phyloP scores from a whole-genome alignment of 2,329 filamentous ascomycete genomes.

The Claviceps sp. region DNA sequence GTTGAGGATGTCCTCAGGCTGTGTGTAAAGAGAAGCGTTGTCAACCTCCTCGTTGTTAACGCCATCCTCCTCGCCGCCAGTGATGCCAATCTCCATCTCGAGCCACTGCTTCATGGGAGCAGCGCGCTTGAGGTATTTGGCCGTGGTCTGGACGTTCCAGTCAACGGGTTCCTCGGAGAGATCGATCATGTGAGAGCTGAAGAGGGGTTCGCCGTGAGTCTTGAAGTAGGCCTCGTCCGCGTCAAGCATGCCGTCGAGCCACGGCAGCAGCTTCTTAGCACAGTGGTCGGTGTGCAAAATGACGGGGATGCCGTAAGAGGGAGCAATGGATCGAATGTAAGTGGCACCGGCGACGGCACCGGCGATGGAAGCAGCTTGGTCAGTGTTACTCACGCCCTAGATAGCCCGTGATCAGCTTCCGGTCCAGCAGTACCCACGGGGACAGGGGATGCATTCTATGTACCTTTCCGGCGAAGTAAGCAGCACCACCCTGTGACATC shows the following conservation, averaged over 20 bases:
- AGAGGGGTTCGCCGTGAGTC: constrained; percentile 79
- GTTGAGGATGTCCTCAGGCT: constrained; percentile 88
- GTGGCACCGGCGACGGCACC: constrained; percentile 82
- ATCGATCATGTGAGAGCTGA: constrained; percentile 98
- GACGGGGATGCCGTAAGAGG: constrained; percentile 78
- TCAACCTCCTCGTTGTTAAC: constrained; percentile 98
- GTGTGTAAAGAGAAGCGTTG: constrained; percentile 94
- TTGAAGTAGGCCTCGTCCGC: constrained; percentile 95
- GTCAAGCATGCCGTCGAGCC: constrained; percentile 91
- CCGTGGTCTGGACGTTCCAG: constrained; percentile 85
- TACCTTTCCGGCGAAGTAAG: constrained; percentile 83
- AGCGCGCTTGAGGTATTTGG: constrained; percentile 84
- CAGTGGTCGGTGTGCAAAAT: constrained; percentile 97
- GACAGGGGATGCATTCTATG: neutral
- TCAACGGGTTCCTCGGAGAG: constrained; percentile 83
- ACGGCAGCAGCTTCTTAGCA: constrained; percentile 97
- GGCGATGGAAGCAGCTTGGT: constrained; percentile 80
- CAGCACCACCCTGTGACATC: constrained; percentile 83
- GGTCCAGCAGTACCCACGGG: neutral
- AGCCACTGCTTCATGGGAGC: constrained; percentile 98
- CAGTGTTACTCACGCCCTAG: constrained; percentile 59
- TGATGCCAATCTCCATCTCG: constrained; percentile 86
- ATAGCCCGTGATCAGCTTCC: neutral
- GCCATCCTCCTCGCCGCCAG: constrained; percentile 93
- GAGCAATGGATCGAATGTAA: constrained; percentile 82